Evolutionary conservation across 2,329 filamentous ascomycete genomes (phyloP).

Genomic region (Fusarium coicis): DNA sequence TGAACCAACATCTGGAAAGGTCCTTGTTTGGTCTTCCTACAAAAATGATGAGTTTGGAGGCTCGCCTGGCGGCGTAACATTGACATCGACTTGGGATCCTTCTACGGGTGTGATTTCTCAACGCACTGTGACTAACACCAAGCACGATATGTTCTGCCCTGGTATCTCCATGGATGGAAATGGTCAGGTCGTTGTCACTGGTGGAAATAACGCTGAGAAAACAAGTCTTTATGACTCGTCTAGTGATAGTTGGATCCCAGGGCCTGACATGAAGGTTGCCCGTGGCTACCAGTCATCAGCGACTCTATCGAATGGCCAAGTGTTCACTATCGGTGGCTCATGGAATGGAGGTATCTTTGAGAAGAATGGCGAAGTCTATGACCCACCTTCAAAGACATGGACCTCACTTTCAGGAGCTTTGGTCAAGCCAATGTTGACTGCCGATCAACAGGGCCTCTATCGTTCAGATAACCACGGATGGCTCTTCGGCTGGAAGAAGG

Average conservation of each 20-base stretch:
- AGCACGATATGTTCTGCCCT: conserved; percentile 68
- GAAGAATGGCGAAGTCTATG: conserved; percentile 29
- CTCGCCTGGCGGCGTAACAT: conserved; percentile 5
- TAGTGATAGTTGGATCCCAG: conserved; percentile 16
- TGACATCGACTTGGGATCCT: conserved; percentile 24
- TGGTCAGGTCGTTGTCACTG: conserved; percentile 63
- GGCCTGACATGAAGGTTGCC: conserved; percentile 19
- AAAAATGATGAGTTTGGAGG: neutral
- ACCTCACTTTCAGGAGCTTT: conserved; percentile 45
- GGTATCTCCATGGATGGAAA: conserved; percentile 61
- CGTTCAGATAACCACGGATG: conserved; percentile 46
- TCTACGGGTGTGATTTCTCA: neutral
- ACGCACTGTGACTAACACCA: conserved; percentile 50
- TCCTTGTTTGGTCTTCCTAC: conserved; percentile 26
- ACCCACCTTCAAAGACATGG: conserved; percentile 12
- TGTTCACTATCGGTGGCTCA: conserved; percentile 28
- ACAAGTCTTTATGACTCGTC: conserved; percentile 58
- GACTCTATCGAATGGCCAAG: conserved; percentile 13
- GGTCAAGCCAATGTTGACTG: conserved; percentile 60
- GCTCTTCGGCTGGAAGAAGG: conserved; percentile 55
- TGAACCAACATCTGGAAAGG: conserved; percentile 21
- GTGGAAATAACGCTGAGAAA: conserved; percentile 60
- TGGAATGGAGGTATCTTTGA: conserved; percentile 16
- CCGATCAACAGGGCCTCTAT: conserved; percentile 53
- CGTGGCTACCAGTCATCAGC: conserved; percentile 25